A percentile compares a stretch with the other conserved stretches of the same genome.
Evolutionary conservation across 345 rosid genomes (phyloP).

Genomic region (Bretschneidera sinensis): DNA sequence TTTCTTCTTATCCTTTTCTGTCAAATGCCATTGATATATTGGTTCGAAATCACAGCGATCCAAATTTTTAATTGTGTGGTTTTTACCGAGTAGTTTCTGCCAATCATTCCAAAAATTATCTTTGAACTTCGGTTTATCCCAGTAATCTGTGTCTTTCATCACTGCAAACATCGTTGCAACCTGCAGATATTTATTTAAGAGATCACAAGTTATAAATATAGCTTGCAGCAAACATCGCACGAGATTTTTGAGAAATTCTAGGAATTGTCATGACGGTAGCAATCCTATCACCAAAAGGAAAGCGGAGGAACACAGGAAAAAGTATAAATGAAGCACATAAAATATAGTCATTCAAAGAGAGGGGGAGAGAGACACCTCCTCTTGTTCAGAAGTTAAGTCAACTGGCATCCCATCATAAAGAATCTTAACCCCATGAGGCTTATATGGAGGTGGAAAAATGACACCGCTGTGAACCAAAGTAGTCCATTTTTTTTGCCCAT

Average conservation of each 20-base stretch:
- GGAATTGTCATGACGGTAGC: neutral
- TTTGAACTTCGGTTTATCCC: constrained; percentile 71
- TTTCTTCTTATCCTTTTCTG: constrained; percentile 96
- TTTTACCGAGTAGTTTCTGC: constrained; percentile 74
- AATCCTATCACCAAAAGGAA: neutral
- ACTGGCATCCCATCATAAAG: constrained; percentile 74
- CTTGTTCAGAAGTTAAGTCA: constrained; percentile 75
- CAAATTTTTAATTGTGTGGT: constrained; percentile 76
- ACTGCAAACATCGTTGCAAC: constrained; percentile 97
- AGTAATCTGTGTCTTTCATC: constrained; percentile 92
- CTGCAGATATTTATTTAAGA: constrained; percentile 39
- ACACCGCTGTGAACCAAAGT: constrained; percentile 94
- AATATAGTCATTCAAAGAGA: no score
- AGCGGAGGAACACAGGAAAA: neutral
- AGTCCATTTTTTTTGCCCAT: constrained; percentile 98
- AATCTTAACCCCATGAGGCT: constrained; percentile 86
- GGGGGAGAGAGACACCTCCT: constrained; percentile 78
- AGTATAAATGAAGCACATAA: constrained; percentile 5
- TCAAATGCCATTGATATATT: constrained; percentile 82
- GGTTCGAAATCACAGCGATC: constrained; percentile 82
- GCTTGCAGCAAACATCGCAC: constrained; percentile 4
- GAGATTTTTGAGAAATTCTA: constrained; percentile 10
- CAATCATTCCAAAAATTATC: constrained; percentile 96
- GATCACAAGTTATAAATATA: constrained; percentile 1
- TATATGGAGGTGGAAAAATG: constrained; percentile 87